Evolutionary conservation across 805 yeast genomes (phyloP).

Genomic region (Schizosaccharomyces octosporus): DNA sequence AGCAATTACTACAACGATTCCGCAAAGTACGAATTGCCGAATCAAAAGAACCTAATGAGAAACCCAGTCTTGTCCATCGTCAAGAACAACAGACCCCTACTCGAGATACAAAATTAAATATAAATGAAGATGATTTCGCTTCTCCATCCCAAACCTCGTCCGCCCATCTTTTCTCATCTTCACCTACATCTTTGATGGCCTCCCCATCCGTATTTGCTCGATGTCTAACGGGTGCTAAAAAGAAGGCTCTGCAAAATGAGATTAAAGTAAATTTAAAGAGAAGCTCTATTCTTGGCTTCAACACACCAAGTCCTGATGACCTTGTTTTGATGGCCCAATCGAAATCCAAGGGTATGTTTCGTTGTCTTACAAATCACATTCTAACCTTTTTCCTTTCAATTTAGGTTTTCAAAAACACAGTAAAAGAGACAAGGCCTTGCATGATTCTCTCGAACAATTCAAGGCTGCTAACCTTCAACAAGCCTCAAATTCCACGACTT

Average conservation of each 20-base stretch:
- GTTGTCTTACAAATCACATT: not conserved
- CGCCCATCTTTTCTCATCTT: no score
- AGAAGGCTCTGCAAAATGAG: not conserved
- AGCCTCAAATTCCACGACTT: not conserved
- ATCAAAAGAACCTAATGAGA: not conserved
- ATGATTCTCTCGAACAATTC: not conserved
- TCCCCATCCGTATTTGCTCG: not conserved
- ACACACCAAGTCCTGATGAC: not conserved
- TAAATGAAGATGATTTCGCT: no score
- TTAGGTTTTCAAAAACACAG: not conserved
- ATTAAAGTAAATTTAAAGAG: not conserved
- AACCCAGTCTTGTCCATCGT: not conserved
- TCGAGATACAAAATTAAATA: no score
- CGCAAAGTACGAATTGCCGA: not conserved
- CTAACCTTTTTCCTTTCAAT: not conserved
- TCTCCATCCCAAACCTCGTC: no score
- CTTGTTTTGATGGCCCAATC: not conserved
- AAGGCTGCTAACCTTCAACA: not conserved
- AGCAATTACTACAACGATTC: not conserved
- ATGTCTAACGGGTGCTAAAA: not conserved
- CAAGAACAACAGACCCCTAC: no score
- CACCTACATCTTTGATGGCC: not conserved
- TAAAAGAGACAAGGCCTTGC: not conserved
- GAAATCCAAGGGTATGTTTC: not conserved
- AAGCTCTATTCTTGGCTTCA: not conserved